Percentiles rank a stretch among this genome's conserved stretches.
Evolutionary conservation across 2,329 filamentous ascomycete genomes (phyloP).

Genomic region (Monilinia vaccinii-corymbosi): DNA sequence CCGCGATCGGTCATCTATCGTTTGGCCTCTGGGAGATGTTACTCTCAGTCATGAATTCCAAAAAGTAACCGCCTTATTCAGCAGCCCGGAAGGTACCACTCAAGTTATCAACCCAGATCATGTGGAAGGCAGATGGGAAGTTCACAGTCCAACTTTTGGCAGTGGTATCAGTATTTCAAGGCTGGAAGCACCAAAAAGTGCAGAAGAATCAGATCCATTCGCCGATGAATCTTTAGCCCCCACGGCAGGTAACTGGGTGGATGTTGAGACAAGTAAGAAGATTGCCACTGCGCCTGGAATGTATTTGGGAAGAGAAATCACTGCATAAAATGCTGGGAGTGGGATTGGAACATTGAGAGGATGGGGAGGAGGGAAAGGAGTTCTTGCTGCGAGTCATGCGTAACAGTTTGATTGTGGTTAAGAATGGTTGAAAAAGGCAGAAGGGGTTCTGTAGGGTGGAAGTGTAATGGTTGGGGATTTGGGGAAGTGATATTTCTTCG

Average conservation of each 20-base stretch:
- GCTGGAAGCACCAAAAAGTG: conserved; percentile 43
- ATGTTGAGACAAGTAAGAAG: conserved; percentile 57
- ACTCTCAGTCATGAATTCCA: conserved; percentile 49
- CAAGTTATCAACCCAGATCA: conserved; percentile 59
- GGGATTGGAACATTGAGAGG: not conserved
- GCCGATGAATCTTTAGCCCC: conserved; percentile 47
- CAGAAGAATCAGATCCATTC: conserved; percentile 52
- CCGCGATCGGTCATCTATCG: conserved; percentile 66
- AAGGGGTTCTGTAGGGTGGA: not conserved
- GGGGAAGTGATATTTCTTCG: not conserved
- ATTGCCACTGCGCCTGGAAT: conserved; percentile 55
- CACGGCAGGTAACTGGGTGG: conserved; percentile 46
- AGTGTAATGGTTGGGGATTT: conserved; percentile 1
- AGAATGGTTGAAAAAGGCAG: not conserved
- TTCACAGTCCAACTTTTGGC: conserved; percentile 37
- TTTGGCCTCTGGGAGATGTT: conserved; percentile 73
- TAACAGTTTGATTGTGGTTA: not conserved
- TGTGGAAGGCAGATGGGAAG: conserved; percentile 78
- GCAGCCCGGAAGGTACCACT: conserved; percentile 54
- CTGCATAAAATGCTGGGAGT: not conserved
- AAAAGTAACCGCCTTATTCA: conserved; percentile 76
- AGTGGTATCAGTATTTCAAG: conserved; percentile 59
- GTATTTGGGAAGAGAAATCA: conserved; percentile 43
- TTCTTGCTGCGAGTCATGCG: not conserved
- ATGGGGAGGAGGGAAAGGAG: not conserved